phyloP scores from a whole-genome alignment of 2,329 filamentous ascomycete species.

The Epichloe coenophiala region DNA sequence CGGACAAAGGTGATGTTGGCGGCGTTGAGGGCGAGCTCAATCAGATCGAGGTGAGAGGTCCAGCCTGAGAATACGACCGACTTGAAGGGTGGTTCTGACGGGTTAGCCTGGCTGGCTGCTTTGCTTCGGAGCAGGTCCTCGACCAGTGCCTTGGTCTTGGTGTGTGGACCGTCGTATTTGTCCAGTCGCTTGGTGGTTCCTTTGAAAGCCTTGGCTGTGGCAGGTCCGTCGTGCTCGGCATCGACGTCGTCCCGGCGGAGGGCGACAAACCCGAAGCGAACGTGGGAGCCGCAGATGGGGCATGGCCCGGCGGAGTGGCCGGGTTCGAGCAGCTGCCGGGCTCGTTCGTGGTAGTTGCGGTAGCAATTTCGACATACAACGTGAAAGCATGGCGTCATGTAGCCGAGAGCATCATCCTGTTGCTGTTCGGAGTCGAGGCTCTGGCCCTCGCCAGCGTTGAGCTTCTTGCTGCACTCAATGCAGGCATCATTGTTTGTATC shows the following conservation, averaged over 20 bases:
- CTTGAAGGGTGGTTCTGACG: conserved; percentile 65
- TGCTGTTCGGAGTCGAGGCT: conserved; percentile 43
- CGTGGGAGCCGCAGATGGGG: conserved; percentile 51
- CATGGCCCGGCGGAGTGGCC: conserved; percentile 41
- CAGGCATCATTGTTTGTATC: conserved; percentile 70
- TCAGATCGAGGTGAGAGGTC: conserved; percentile 88
- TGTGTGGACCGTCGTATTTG: conserved; percentile 74
- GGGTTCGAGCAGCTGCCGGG: conserved; percentile 24
- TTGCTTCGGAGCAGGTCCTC: conserved; percentile 56
- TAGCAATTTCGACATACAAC: conserved; percentile 69
- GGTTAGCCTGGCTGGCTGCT: conserved; percentile 44
- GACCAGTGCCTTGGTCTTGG: conserved; percentile 76
- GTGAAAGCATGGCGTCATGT: conserved; percentile 80
- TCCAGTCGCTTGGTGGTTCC: conserved; percentile 41
- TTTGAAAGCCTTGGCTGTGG: conserved; percentile 19
- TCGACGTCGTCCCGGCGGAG: conserved; percentile 51
- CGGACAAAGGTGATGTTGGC: conserved; percentile 57
- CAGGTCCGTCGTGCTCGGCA: conserved; percentile 40
- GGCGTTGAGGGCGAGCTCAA: conserved; percentile 64
- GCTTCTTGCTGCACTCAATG: conserved; percentile 51
- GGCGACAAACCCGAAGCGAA: conserved; percentile 51
- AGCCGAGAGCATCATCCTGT: conserved; percentile 54
- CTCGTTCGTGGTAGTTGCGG: conserved; percentile 40
- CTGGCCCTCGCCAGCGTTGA: conserved; percentile 42
- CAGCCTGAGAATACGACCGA: conserved; percentile 94